Percentiles rank a stretch among this genome's conserved stretches.
Evolutionary conservation across 495 filamentous ascomycete species (phyloP).

Genomic region (Pseudoneurospora amorphoporcata): DNA sequence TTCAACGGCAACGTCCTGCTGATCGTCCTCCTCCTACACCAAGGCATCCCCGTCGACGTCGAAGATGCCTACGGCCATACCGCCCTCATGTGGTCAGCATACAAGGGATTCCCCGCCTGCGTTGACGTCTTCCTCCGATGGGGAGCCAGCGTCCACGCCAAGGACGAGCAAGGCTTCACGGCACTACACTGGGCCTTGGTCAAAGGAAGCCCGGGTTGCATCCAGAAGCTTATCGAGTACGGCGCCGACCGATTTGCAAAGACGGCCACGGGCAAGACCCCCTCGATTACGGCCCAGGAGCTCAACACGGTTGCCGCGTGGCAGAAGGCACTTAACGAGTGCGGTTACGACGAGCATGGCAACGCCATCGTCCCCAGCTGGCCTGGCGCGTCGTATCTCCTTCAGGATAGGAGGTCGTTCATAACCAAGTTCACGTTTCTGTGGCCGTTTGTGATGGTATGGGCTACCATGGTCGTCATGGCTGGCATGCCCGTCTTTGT

Average conservation of each 20-base stretch:
- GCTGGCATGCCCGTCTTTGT: conserved; percentile 64
- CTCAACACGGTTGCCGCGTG: conserved; percentile 78
- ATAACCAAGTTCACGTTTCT: conserved; percentile 85
- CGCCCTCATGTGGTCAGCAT: conserved; percentile 94
- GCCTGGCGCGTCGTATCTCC: conserved; percentile 41
- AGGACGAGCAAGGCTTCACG: conserved; percentile 84
- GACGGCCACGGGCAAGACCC: conserved; percentile 80
- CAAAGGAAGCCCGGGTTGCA: conserved; percentile 73
- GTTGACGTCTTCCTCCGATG: conserved; percentile 91
- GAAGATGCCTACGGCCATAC: conserved; percentile 84
- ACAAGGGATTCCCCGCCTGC: conserved; percentile 84
- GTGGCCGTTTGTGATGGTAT: conserved; percentile 71
- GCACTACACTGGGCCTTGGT: conserved; percentile 96
- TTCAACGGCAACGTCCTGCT: conserved; percentile 95
- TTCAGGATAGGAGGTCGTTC: conserved; percentile 64
- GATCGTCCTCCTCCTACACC: conserved; percentile 74
- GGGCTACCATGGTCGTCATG: conserved; percentile 57
- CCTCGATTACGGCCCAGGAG: conserved; percentile 71
- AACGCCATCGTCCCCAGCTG: conserved; percentile 52
- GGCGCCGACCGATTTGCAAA: conserved; percentile 84
- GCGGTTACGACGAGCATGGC: conserved; percentile 71
- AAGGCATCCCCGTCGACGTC: conserved; percentile 86
- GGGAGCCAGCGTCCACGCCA: conserved; percentile 86
- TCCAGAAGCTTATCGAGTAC: conserved; percentile 88
- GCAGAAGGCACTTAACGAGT: conserved; percentile 75